Evolutionary conservation across 192 early-diverging fungal genomes (phyloP), one percentile per base, ranked within the genome.

Genomic region (Ambispora gerdemannii): DNA sequence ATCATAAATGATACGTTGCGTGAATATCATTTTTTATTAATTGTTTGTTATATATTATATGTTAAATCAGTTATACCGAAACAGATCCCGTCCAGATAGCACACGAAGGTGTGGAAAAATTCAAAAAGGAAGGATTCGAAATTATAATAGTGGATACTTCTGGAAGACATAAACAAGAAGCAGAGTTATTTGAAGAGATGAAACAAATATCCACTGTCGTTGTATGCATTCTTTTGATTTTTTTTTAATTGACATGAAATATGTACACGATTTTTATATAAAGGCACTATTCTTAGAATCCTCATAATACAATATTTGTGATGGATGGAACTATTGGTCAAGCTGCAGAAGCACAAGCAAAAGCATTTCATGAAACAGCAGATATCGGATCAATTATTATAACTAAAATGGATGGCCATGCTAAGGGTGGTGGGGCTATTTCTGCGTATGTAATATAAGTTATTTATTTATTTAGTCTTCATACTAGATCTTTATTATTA

Each of bases 301-400:
- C 96, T 4, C 87, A 96, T 75, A 88, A 92, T 75, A 88, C 89
- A 22, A 95, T 98, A 60, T 97, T 98, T 84, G 95, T 98, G 25
- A 96, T 98, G 95, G 96, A 98, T 76, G 96, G 93, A 47, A 94
- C 96, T 0, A 98, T 98, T 77, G 96, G 96, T 64, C 96, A 98
- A 79, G 95, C 96, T 4, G 96, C 95, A 3, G 95, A 98, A 67
- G 75, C 81, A 53, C 96, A 98, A 79, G 95, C 96, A 20, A 80
- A 85, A 67, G 95, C 93, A 36, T 98, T 98, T 68, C 91, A 92
- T 69, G 91, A 95, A 76, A 89, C 92, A 13, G 92, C 95, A 19
- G 83, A 93, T 51, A 90, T 98, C 56, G 96, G 96, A 62, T 96
- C 95, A 3, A 95, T 98, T 53, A 91, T 98, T 72, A 94, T 98